A percentile compares a stretch with the other conserved stretches of the same genome.
phyloP scores from a whole-genome alignment of 768 basidiomycete species.

The Boletus sp. region DNA sequence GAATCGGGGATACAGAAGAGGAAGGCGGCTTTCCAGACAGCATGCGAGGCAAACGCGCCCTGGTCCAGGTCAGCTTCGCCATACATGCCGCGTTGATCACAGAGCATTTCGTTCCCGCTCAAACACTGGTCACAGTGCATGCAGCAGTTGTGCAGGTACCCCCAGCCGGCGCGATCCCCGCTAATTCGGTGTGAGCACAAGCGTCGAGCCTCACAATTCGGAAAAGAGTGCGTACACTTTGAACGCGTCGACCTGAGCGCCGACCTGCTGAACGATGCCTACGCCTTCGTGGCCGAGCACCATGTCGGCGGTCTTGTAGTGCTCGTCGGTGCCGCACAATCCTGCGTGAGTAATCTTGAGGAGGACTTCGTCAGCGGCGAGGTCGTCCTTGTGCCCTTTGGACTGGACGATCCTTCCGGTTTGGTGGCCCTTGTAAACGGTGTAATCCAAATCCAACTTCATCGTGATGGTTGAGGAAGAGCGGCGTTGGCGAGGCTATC shows the following conservation, averaged over 20 bases:
- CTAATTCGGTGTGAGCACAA: slow-evolving; percentile 10
- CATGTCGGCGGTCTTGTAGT: slow-evolving; percentile 31
- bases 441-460: slow-evolving; percentile 26
- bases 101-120: slow-evolving; percentile 32
- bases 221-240: slow-evolving; percentile 28
- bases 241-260: slow-evolving; percentile 31
- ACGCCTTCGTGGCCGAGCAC: slow-evolving; percentile 43
- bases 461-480: not conserved
- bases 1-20: slow-evolving; percentile 35
- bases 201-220: not conserved
- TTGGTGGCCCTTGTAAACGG: slow-evolving; percentile 31
- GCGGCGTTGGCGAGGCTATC: not conserved
- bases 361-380: slow-evolving; percentile 30
- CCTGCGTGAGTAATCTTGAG: slow-evolving; percentile 35
- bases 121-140: slow-evolving; percentile 34
- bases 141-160: slow-evolving; percentile 34
- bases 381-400: slow-evolving; percentile 10
- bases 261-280: slow-evolving; percentile 34
- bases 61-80: slow-evolving; percentile 28
- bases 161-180: slow-evolving; percentile 39
- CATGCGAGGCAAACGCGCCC: slow-evolving; percentile 37
- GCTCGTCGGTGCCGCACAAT: slow-evolving; percentile 41
- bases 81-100: slow-evolving; percentile 25
- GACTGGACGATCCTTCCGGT: slow-evolving; percentile 20
- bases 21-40: slow-evolving; percentile 34